Base-by-base conservation (phyloP, 1,284 basidiomycete genomes). In the Chalciporus sp. region DNA sequence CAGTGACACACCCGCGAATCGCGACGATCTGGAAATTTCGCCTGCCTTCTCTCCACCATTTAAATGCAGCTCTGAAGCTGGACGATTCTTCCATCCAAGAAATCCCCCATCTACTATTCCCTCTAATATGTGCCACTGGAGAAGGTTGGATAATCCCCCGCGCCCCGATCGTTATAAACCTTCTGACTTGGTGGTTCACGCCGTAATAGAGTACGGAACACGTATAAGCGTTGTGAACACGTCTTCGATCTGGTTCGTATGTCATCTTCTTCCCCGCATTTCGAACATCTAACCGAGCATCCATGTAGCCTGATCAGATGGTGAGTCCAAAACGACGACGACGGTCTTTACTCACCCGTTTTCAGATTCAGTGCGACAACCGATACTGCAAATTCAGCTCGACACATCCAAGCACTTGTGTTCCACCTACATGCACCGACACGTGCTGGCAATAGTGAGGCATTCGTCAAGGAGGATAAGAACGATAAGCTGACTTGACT, bases 401-500 rank as follows among this genome's bases (percentile, higher is more conserved):
- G 17, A 70, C 67, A 20, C 88, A 90, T 70, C 84, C 84, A 17
- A 59, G 56, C 27, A 73, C 83, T 55, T 91, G 88, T 63, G 75
- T 78, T 20, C 76, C 81, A 23, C 76, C 78, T 43, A 69, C 74
- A 27, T 90, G 88, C 70, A 76, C 67, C 35, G 71, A 68, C 17
- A 83, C 82, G n/a, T 91, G 88, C 65, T 88, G 86, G 84, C 87
- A 88, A 70, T 87, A 87, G 88, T 90, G 69, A 74, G 88, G 68
- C 46, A 35, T 40, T 57, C 40, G 52, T 41, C 17, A 45, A 40
- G 44, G 19, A 47, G 55, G 46, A 23, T 40, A 29, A 43, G 42
- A 51, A 61, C 52, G 55, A 60, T 27, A 44, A 42, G 43, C 66
- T 69, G 45, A 64, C 59, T 53, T 60, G 57, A 54, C 50, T 58